phyloP scores from a whole-genome alignment of 1,284 basidiomycete genomes.

The Ganoderma lingzhi region DNA sequence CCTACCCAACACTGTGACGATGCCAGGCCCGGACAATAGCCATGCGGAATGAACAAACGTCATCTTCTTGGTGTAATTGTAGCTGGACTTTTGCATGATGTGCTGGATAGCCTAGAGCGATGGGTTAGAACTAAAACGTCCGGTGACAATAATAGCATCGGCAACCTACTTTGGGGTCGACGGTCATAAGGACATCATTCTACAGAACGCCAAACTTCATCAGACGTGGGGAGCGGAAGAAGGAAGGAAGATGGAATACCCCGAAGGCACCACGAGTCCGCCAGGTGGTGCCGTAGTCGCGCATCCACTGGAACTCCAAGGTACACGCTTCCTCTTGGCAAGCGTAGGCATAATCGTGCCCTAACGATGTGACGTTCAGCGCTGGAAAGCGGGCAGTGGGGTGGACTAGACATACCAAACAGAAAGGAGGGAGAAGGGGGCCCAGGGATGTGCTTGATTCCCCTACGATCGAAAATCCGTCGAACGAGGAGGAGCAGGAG shows the following conservation, averaged over 20 bases:
- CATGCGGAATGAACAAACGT: constrained; percentile 20
- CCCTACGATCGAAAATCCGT: neutral
- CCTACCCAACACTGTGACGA: constrained; percentile 33
- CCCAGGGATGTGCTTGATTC: constrained; percentile 1
- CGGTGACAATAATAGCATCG: neutral
- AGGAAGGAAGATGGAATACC: constrained; percentile 14
- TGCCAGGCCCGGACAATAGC: constrained; percentile 30
- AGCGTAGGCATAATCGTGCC: constrained; percentile 29
- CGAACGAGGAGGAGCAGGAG: neutral
- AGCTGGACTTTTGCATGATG: constrained; percentile 38
- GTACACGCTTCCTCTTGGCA: constrained; percentile 34
- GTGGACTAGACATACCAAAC: neutral
- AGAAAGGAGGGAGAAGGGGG: constrained; percentile 5
- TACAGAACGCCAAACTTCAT: neutral
- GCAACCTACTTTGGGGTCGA: constrained; percentile 23
- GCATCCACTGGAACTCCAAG: constrained; percentile 35
- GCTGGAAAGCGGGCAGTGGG: neutral
- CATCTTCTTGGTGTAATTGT: constrained; percentile 35
- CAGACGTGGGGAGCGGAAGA: neutral
- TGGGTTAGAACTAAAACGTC: neutral
- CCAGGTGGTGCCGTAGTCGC: constrained; percentile 36
- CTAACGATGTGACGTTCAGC: constrained; percentile 1
- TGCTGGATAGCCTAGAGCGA: constrained; percentile 36
- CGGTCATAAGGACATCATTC: constrained; percentile 27
- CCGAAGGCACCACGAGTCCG: constrained; percentile 27